Conservation (phyloP, 768 basidiomycete genomes). For the Amanita thiersii region DNA sequence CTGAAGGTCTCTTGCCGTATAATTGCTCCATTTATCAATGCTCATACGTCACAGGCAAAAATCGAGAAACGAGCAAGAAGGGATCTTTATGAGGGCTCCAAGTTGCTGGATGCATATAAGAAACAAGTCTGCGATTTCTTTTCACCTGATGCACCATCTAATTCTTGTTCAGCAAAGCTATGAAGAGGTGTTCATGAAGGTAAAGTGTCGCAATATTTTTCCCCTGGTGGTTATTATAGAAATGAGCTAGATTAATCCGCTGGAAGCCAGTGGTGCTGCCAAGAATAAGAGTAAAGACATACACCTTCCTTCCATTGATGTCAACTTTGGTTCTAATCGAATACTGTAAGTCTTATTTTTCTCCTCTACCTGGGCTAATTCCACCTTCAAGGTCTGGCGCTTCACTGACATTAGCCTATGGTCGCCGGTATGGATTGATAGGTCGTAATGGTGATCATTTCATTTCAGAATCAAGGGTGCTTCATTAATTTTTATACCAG, state of each 20-base stretch:
- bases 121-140: constrained; percentile 57
- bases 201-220: constrained; percentile 15
- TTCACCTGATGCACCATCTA: no score
- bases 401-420: constrained; percentile 79
- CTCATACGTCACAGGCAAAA: constrained; percentile 56
- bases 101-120: constrained; percentile 84
- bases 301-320: constrained; percentile 90
- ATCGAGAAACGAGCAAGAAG: constrained; percentile 91
- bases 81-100: constrained; percentile 94
- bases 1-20: constrained; percentile 48
- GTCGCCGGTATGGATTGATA: constrained; percentile 87
- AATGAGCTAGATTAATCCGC: constrained; percentile 69
- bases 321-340: constrained; percentile 91
- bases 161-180: constrained; percentile 98
- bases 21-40: not conserved
- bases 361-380: constrained; percentile 2
- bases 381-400: constrained; percentile 61
- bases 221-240: not conserved
- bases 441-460: constrained; percentile 66
- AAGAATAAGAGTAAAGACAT: constrained; percentile 99
- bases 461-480: not conserved
- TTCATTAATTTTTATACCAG: constrained; percentile 20
- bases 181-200: constrained; percentile 99
- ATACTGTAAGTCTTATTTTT: constrained; percentile 72
- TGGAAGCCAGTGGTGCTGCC: constrained; percentile 66